Base-by-base conservation (phyloP, 305 asterid genomes). In the Rubia balearica region DNA sequence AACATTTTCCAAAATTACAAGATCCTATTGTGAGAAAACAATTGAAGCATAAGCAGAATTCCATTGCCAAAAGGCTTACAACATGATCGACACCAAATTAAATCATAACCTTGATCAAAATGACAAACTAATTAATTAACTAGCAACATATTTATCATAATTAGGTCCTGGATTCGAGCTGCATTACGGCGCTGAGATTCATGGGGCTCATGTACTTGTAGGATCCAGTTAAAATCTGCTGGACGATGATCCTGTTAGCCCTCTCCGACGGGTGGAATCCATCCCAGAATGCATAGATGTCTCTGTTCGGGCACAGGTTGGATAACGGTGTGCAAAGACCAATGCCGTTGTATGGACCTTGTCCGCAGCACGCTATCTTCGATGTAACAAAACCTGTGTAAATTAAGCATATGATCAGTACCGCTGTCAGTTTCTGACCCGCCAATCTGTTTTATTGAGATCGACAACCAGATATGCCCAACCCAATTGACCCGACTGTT, bases 301-400 rank as follows among this genome's bases (percentile, higher is more conserved):
- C 87, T 55, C 96, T 82, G 64, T 90, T 78, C 14, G 89, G 82
- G 61, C 97, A 90, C n/a, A 90, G 49, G 70, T 88, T 85, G 0
- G 96, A 90, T 4, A 87, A 8, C 4, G 81, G 82, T 0, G 97
- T 88, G 82, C 97, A 90, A 0, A 88, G 82, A n/a, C 97, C 97
- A 45, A 90, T 8, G 27, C 97, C 97, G 51, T 90, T 90, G 79
- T 83, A 90, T 27, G 85, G 94, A 38, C 96, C 97, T 66, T 90
- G 97, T 21, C 97, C 97, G 71, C 96, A 90, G 59, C 97, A 90
- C 62, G 97, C 97, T 60, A 81, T 69, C 72, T 88, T 84, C 19
- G 94, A 84, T n/a, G 89, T 82, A 12, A 48, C 81, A 68, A 90
- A 90, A 69, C 97, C 96, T 88, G 79, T 51, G 64, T 40, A 12